Base-by-base conservation (phyloP, 1,284 basidiomycete species). In the Kwoniella shivajii region DNA sequence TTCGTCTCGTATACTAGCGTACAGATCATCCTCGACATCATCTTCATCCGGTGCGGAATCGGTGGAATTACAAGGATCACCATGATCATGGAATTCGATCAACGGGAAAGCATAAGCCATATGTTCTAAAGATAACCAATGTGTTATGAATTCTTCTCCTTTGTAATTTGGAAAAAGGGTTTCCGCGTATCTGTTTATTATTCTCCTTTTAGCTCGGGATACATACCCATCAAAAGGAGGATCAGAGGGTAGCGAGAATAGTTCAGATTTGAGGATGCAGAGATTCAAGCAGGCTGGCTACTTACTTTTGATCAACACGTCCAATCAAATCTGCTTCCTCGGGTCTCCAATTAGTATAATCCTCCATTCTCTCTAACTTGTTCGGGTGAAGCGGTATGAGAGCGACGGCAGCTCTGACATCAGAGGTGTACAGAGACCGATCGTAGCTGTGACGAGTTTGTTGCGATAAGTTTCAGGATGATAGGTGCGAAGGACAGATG, bases 281-380 rank as follows among this genome's bases (percentile, higher is more conserved):
- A 11, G 6, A 30, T 11, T 34, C 6, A 11, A 33, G 46, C 9
- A 33, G 10, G 20, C 29, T 36, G 34, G 10, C 34, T 10, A 42
- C 49, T 46, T 20, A 52, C 49, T 34, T 42, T 3, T 16, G 22
- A 46, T 56, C 34, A 9, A 50, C 46, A 11, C 41, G 26, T 9
- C 14, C 6, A 14, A 41, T 11, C 9, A 42, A 22, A 9, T 48
- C 38, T 9, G 27, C 31, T 33, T 48, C 34, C 10, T 56, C 31
- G 9, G 61, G 59, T 36, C 51, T 52, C 59, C 59, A 63, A 24
- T 61, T 47, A 5, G 64, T 54, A n/a, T 26, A 63, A 36, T 54
- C 46, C 16, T 58, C 60, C 26, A 66, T 5, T 34, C 62, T 54
- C 24, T 61, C 56, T 47, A 64, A 45, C 18, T 49, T 56, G 6